These are phyloP conservation scores for Xylaria sp. DNA, from an alignment of 2,329 filamentous ascomycete species.

Conservation along the genomic window DNA sequence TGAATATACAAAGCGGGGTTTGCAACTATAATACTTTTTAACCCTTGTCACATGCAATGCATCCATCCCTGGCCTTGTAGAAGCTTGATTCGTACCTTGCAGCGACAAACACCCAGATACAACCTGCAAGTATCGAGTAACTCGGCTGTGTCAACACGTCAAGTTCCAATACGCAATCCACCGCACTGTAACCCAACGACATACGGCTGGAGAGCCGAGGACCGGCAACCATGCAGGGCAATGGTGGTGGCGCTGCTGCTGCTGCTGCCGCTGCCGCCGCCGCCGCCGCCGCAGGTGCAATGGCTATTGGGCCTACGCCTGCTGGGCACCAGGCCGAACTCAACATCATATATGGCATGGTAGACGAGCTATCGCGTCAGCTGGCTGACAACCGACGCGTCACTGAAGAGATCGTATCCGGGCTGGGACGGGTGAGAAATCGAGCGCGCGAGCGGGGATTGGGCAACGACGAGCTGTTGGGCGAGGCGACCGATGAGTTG, in stretches of 20 bases:
- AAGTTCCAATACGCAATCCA: not conserved
- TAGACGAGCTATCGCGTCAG: constrained; percentile 72
- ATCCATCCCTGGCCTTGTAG: too few species aligned
- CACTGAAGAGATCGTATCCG: constrained; percentile 72
- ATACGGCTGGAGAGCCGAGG: constrained; percentile 25
- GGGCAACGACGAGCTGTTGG: constrained; percentile 68
- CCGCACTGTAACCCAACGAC: constrained; percentile 17
- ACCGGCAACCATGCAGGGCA: constrained; percentile 46
- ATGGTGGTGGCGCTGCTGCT: constrained; percentile 38
- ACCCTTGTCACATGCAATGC: too few species aligned
- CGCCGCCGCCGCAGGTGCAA: constrained; percentile 52
- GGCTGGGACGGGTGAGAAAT: constrained; percentile 69
- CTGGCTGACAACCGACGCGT: constrained; percentile 69
- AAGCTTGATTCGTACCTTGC: too few species aligned
- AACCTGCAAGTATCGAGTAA: not conserved
- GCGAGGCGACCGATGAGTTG: constrained; percentile 65
- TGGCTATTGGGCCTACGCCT: constrained; percentile 67
- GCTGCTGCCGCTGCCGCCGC: constrained; percentile 46
- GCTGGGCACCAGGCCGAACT: constrained; percentile 75
- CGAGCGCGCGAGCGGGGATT: constrained; percentile 63
- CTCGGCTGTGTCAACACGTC: not conserved
- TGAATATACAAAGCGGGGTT: too few species aligned
- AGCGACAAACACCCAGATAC: not conserved
- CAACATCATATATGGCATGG: constrained; percentile 74
- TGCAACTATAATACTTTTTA: too few species aligned